These are phyloP conservation scores for Ocimum tenuiflorum DNA, from an alignment of 257 asterid species.

Conservation along the genomic window DNA sequence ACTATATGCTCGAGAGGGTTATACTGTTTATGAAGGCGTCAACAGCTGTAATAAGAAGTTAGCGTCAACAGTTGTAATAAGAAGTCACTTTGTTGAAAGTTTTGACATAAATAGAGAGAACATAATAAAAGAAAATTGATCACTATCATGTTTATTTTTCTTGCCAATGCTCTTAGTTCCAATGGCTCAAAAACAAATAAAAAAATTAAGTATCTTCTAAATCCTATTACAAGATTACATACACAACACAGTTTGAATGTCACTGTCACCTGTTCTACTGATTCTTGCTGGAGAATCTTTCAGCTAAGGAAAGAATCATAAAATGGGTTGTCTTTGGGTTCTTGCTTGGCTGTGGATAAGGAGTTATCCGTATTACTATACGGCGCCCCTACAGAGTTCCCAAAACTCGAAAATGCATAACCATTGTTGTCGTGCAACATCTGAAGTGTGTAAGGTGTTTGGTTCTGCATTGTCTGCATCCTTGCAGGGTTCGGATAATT, in stretches of 20 bases:
- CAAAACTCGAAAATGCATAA: constrained; percentile 42
- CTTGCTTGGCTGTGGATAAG: constrained; percentile 50
- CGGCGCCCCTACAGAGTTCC: constrained; percentile 29
- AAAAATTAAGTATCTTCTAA: constrained; percentile 23
- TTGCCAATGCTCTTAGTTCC: constrained; percentile 12
- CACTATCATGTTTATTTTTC: constrained; percentile 18
- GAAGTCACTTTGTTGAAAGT: not conserved
- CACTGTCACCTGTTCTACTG: constrained; percentile 29
- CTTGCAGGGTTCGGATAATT: constrained; percentile 28
- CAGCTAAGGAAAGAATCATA: constrained; percentile 59
- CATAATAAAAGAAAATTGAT: constrained; percentile 2
- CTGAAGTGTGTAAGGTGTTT: constrained; percentile 69
- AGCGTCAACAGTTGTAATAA: not conserved
- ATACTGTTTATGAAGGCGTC: not conserved
- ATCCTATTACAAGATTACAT: constrained; percentile 22
- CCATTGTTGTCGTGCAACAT: constrained; percentile 48
- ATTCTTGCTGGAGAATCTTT: constrained; percentile 29
- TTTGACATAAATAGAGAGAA: not conserved
- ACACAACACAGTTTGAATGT: constrained; percentile 18
- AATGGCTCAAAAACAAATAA: constrained; percentile 30
- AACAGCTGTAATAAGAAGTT: not conserved
- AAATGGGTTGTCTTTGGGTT: constrained; percentile 69
- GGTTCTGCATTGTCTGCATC: constrained; percentile 43
- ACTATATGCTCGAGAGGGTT: not conserved
- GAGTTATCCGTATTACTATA: constrained; percentile 28